Evolutionary conservation across 495 filamentous ascomycete species (phyloP).

Genomic region (Entonaema liquescens): DNA sequence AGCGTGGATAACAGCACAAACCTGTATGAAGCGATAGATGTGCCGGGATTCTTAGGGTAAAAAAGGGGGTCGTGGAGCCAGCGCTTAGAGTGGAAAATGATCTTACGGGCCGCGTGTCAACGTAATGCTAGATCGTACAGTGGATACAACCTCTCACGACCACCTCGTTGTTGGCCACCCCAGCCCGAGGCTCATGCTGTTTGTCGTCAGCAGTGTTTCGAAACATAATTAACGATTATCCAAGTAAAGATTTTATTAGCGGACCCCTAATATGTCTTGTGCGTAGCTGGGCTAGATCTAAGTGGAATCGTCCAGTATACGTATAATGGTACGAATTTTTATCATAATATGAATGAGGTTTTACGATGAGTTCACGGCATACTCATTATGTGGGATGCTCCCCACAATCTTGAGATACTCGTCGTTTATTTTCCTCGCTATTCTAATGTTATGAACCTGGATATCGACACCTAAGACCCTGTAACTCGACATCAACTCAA

Average conservation of each 20-base stretch:
- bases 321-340: conserved; percentile 5
- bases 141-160: conserved; percentile 6
- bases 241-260: conserved; percentile 1
- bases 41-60: neutral
- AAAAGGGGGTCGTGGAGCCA: conserved; percentile 27
- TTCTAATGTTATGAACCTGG: conserved; percentile 1
- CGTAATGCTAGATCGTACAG: conserved; percentile 22
- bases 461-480: neutral
- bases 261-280: neutral
- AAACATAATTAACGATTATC: conserved; percentile 1
- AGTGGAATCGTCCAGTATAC: conserved; percentile 9
- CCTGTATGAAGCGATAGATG: neutral
- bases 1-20: neutral
- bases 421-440: neutral
- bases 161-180: neutral
- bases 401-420: conserved; percentile 2
- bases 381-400: conserved; percentile 1
- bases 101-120: conserved; percentile 35
- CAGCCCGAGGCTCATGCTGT: neutral
- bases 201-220: conserved; percentile 25
- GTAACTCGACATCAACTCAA: neutral
- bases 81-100: conserved; percentile 18
- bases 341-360: neutral
- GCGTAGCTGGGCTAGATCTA: neutral
- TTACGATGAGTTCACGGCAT: neutral